These are phyloP conservation scores for Plectosphaerella sp. DNA, from an alignment of 2,329 filamentous ascomycete genomes.

Conservation along the genomic window DNA sequence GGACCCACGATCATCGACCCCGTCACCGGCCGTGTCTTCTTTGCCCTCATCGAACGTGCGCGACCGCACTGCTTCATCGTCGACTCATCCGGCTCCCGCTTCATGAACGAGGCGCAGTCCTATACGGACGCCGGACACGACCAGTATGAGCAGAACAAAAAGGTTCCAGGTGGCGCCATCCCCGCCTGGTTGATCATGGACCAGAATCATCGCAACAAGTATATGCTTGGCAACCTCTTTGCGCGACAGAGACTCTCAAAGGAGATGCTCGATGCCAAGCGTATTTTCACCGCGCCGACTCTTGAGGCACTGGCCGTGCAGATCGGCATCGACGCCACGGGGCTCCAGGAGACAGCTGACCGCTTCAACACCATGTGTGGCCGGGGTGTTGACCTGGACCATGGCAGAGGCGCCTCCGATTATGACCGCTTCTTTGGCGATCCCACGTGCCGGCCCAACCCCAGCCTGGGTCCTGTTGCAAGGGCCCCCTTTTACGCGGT, in stretches of 20 bases:
- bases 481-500: constrained; percentile 22
- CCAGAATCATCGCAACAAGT: constrained; percentile 21
- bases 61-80: constrained; percentile 29
- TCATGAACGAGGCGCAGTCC: constrained; percentile 26
- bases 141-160: constrained; percentile 14
- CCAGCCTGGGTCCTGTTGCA: constrained; percentile 12
- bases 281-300: constrained; percentile 16
- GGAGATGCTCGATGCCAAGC: background rate
- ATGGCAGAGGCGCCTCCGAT: constrained; percentile 20
- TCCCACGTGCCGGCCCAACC: constrained; percentile 1
- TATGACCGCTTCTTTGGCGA: constrained; percentile 28
- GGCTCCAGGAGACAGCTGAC: constrained; percentile 17
- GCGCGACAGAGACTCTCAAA: constrained; percentile 1
- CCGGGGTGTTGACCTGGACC: constrained; percentile 24
- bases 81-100: constrained; percentile 23
- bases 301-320: constrained; percentile 19
- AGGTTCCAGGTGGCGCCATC: constrained; percentile 13
- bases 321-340: constrained; percentile 15
- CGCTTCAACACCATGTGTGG: constrained; percentile 22
- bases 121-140: constrained; percentile 22
- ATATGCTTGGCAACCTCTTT: constrained; percentile 13
- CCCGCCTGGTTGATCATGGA: constrained; percentile 27
- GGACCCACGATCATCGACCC: constrained; percentile 23
- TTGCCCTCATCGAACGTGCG: constrained; percentile 19
- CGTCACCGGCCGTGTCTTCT: constrained; percentile 5